phyloP scores from a whole-genome alignment of 2,329 filamentous ascomycete genomes.

The Fonsecaea monophora region DNA sequence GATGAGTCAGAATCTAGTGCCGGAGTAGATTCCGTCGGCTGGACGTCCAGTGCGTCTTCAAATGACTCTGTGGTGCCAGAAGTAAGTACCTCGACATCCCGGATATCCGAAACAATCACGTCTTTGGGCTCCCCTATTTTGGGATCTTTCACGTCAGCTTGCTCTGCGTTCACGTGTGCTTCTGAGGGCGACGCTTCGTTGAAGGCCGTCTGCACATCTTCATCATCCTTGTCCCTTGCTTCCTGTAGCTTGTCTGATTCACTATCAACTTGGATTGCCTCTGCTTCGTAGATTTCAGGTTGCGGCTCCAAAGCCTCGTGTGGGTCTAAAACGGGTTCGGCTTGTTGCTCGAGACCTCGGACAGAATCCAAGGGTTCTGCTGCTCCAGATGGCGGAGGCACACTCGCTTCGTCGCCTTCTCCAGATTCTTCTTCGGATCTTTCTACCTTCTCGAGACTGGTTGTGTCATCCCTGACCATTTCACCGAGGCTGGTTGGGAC shows the following conservation, averaged over 20 bases:
- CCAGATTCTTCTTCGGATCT: neutral
- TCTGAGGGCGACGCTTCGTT: constrained; percentile 6
- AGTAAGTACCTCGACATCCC: neutral
- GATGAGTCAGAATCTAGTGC: neutral
- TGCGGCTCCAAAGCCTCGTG: neutral
- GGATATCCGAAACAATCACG: neutral
- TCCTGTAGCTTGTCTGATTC: constrained; percentile 29
- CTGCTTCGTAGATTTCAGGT: neutral
- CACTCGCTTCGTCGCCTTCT: neutral
- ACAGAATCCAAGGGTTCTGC: neutral
- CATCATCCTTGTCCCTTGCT: constrained; percentile 24
- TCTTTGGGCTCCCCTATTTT: neutral
- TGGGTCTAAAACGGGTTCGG: neutral
- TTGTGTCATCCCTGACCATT: neutral
- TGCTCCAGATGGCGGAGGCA: neutral
- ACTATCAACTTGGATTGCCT: neutral
- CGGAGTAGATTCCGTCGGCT: neutral
- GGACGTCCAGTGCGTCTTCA: neutral
- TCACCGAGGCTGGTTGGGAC: neutral
- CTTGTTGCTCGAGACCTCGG: neutral
- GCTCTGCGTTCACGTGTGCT: neutral
- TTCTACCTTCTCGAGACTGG: neutral
- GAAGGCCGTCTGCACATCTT: constrained; percentile 1
- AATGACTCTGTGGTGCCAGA: neutral
- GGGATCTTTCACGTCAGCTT: neutral